Percentiles rank a stretch among this genome's conserved stretches.
phyloP scores from a whole-genome alignment of 2,329 filamentous ascomycete genomes.

The Orbilia blumenaviensis region DNA sequence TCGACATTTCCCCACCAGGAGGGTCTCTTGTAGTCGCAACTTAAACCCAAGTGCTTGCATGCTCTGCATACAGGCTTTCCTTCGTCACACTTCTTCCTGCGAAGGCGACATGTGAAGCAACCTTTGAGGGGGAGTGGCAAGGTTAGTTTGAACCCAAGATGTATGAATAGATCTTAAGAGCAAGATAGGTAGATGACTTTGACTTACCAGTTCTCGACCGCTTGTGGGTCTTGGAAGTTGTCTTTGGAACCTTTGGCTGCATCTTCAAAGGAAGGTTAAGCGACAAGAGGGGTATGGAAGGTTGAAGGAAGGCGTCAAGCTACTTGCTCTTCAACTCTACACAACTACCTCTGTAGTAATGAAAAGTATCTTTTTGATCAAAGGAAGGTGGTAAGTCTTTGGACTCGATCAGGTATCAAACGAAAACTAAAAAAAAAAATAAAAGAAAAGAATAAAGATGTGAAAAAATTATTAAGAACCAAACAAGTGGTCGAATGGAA shows the following conservation, averaged over 20 bases:
- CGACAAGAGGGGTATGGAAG: slow-evolving; percentile 59
- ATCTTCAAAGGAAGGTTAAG: slow-evolving; percentile 54
- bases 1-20: slow-evolving; percentile 98
- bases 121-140: slow-evolving; percentile 64
- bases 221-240: slow-evolving; percentile 87
- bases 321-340: slow-evolving; percentile 53
- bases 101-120: slow-evolving; percentile 74
- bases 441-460: slow-evolving; percentile 8
- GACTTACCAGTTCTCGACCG: slow-evolving; percentile 91
- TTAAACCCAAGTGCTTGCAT: slow-evolving; percentile 77
- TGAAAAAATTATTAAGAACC: slow-evolving; percentile 32
- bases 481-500: slow-evolving; percentile 29
- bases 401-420: slow-evolving; percentile 16
- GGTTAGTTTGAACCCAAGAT: slow-evolving; percentile 44
- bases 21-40: slow-evolving; percentile 95
- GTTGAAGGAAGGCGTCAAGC: slow-evolving; percentile 56
- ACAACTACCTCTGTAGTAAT: slow-evolving; percentile 35
- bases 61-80: slow-evolving; percentile 71
- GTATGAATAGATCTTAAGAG: background rate
- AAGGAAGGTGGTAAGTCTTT: slow-evolving; percentile 54
- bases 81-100: slow-evolving; percentile 76
- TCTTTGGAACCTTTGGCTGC: slow-evolving; percentile 66
- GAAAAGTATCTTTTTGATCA: slow-evolving; percentile 27
- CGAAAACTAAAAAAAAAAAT: background rate
- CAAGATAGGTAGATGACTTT: slow-evolving; percentile 33